phyloP scores from a whole-genome alignment of 2,329 filamentous ascomycete species.

The Stachybotrys chlorohalonatus region DNA sequence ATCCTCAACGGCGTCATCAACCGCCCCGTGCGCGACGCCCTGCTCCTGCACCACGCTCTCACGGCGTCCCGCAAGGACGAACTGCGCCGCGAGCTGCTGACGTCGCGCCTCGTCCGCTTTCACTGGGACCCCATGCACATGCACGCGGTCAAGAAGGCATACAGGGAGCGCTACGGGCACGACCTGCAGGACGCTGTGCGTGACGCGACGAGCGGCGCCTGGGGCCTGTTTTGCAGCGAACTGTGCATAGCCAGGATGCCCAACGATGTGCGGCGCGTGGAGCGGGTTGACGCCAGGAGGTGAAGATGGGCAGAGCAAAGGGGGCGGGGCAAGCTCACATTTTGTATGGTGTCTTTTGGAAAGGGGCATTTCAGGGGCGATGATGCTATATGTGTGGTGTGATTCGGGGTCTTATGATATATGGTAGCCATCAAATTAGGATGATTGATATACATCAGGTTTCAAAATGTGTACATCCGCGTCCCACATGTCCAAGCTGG shows the following conservation, averaged over 20 bases:
- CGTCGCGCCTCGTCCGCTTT: conserved; percentile 76
- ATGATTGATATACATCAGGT: background rate
- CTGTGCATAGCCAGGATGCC: conserved; percentile 56
- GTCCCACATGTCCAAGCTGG: too few relatives aligned
- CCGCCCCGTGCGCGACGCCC: conserved; percentile 82
- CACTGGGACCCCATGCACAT: conserved; percentile 90
- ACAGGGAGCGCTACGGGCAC: conserved; percentile 64
- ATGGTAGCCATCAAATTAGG: background rate
- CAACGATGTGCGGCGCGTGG: conserved; percentile 46
- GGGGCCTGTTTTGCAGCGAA: conserved; percentile 66
- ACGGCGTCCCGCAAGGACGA: conserved; percentile 61
- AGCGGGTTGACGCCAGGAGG: conserved; percentile 23
- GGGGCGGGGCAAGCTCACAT: background rate
- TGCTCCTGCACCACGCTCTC: conserved; percentile 85
- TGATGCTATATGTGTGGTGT: too few relatives aligned
- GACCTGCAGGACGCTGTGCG: conserved; percentile 70
- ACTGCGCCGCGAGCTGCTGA: conserved; percentile 75
- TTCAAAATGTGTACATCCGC: background rate
- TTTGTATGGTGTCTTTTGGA: too few relatives aligned
- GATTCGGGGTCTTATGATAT: background rate
- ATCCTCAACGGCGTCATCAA: conserved; percentile 97
- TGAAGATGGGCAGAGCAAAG: background rate
- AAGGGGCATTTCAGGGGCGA: too few relatives aligned
- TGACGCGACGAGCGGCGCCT: conserved; percentile 68
- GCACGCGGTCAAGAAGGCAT: conserved; percentile 69